A percentile compares a stretch with the other conserved stretches of the same genome.
These are phyloP conservation scores for Neckera pumila DNA, from an alignment of 225 moss, liverwort and hornwort species.

Conservation along the genomic window DNA sequence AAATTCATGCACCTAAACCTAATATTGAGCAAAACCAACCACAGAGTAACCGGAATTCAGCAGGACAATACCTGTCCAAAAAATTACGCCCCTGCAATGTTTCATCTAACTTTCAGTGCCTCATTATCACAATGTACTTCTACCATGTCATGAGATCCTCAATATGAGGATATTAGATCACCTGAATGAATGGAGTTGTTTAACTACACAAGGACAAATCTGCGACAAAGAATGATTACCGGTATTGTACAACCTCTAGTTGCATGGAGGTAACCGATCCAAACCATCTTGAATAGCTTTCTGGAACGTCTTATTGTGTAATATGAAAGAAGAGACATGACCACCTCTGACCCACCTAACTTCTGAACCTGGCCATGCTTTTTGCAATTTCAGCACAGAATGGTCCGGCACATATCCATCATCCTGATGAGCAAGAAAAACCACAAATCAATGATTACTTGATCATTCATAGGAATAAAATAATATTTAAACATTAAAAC, in stretches of 20 bases:
- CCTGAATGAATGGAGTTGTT: slow-evolving; percentile 1
- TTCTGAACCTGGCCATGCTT: slow-evolving; percentile 93
- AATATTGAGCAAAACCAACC: background rate
- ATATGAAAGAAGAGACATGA: slow-evolving; percentile 88
- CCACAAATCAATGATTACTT: background rate
- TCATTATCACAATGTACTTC: background rate
- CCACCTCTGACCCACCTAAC: slow-evolving; percentile 95
- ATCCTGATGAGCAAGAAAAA: slow-evolving; percentile 44
- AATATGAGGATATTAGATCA: background rate
- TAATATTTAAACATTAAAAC: background rate
- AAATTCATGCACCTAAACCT: background rate
- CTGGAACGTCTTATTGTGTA: slow-evolving; percentile 91
- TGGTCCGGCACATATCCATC: slow-evolving; percentile 96
- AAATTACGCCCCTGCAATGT: background rate
- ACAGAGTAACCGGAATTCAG: background rate
- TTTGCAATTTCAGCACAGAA: slow-evolving; percentile 73
- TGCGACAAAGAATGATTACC: background rate
- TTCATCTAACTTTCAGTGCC: background rate
- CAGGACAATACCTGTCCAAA: background rate
- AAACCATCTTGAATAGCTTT: slow-evolving; percentile 77
- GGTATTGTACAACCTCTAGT: background rate
- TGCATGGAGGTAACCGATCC: slow-evolving; percentile 48
- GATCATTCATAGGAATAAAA: background rate
- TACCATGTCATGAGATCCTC: background rate
- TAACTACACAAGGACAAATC: background rate